Conservation (phyloP, 1,284 basidiomycete genomes). For the Melampsora larici-populina region DNA sequence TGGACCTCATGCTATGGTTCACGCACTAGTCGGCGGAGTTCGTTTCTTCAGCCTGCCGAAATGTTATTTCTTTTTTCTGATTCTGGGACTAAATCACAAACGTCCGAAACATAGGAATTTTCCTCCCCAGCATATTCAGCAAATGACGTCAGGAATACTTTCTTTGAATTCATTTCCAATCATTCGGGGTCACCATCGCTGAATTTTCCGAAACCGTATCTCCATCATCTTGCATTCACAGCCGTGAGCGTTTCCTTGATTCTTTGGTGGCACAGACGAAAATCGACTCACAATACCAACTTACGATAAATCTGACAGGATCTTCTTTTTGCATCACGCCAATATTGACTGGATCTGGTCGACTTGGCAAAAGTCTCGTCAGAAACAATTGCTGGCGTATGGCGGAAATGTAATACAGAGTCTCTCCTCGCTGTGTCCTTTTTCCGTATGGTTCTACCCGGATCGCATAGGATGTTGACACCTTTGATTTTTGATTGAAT, state of each 20-base stretch:
- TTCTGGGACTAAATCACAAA: neutral
- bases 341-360: conserved; percentile 43
- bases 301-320: neutral
- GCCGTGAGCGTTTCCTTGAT: conserved; percentile 10
- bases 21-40: conserved; percentile 30
- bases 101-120: conserved; percentile 20
- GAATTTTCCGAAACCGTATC: too few relatives aligned
- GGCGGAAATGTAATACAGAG: conserved; percentile 29
- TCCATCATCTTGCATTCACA: neutral
- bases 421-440: too few relatives aligned
- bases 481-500: too few relatives aligned
- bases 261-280: neutral
- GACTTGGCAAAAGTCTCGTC: conserved; percentile 35
- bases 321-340: conserved; percentile 44
- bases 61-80: neutral
- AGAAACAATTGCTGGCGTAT: conserved; percentile 6
- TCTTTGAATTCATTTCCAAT: too few relatives aligned
- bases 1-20: conserved; percentile 27
- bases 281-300: neutral
- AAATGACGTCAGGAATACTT: conserved; percentile 40
- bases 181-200: neutral
- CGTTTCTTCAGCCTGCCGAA: neutral
- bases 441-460: too few relatives aligned
- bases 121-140: conserved; percentile 21
- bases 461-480: too few relatives aligned